phyloP scores from a whole-genome alignment of 2,329 filamentous ascomycete genomes.

The Teratosphaeria nubilosa region DNA sequence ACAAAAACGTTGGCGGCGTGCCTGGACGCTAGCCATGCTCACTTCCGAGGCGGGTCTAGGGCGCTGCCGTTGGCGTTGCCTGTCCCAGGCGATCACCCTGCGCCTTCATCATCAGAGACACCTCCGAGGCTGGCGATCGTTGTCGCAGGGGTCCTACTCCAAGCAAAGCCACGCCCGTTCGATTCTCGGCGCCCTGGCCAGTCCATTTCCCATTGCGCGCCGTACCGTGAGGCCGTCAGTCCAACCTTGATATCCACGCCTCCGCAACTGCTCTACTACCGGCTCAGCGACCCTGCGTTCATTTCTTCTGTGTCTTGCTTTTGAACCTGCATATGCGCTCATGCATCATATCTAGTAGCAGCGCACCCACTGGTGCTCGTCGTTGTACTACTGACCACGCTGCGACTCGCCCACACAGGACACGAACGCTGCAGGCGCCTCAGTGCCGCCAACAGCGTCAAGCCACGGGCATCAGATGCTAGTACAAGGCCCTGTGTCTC shows the following conservation, averaged over 20 bases:
- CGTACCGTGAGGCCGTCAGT: conserved; percentile 5
- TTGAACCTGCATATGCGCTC: conserved; percentile 4
- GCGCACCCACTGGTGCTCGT: background rate
- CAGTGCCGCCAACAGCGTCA: conserved; percentile 13
- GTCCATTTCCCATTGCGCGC: conserved; percentile 1
- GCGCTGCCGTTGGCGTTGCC: background rate
- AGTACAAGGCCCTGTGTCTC: background rate
- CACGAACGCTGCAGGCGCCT: conserved; percentile 10
- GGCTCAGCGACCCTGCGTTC: conserved; percentile 4
- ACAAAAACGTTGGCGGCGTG: background rate
- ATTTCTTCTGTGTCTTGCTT: background rate
- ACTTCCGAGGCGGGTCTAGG: background rate
- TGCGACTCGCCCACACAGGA: conserved; percentile 2
- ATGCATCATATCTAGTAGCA: background rate
- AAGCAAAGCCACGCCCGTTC: conserved; percentile 2
- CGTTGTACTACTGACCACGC: conserved; percentile 5
- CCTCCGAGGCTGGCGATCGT: conserved; percentile 3
- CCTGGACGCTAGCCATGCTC: background rate
- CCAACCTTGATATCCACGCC: conserved; percentile 7
- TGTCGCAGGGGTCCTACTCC: conserved; percentile 3
- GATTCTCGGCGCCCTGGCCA: conserved; percentile 1
- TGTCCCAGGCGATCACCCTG: background rate
- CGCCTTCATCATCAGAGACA: background rate
- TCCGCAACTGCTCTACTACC: conserved; percentile 8
- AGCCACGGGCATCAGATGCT: conserved; percentile 11